phyloP scores from a whole-genome alignment of 1,284 basidiomycete species.

The Sanghuangporus weigelae region DNA sequence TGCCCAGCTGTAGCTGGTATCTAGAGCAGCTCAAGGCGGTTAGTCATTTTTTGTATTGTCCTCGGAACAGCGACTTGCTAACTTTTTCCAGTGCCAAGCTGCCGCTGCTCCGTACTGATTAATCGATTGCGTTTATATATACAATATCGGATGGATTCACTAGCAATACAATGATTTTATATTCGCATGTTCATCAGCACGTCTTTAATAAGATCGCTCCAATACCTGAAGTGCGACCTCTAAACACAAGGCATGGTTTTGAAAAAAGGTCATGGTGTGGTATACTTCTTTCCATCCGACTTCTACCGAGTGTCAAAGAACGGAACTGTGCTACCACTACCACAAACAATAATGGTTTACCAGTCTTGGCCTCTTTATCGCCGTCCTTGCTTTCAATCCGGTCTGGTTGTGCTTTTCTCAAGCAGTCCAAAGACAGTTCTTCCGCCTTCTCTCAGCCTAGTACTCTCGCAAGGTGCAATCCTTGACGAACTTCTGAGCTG shows the following conservation, averaged over 20 bases:
- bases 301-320: not conserved
- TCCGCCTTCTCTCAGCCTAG: too few species aligned
- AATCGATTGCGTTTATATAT: not conserved
- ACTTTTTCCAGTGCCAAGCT: constrained; percentile 58
- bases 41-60: constrained; percentile 27
- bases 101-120: constrained; percentile 61
- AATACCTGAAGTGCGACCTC: not conserved
- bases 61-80: constrained; percentile 7
- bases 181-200: not conserved
- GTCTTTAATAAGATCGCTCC: not conserved
- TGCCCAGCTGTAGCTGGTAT: constrained; percentile 74
- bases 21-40: constrained; percentile 82
- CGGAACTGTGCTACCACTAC: too few species aligned
- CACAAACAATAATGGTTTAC: too few species aligned
- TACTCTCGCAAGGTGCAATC: too few species aligned
- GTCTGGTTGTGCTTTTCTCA: too few species aligned
- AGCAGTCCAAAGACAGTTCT: too few species aligned
- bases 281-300: not conserved
- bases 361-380: too few species aligned
- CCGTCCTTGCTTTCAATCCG: too few species aligned
- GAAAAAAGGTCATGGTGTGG: not conserved
- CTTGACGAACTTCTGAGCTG: too few species aligned
- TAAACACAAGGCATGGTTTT: not conserved
- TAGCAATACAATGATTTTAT: not conserved
- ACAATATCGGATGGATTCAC: not conserved